Base-by-base conservation (phyloP, 164 flowering plant genomes). In the Macadamia tetraphylla region DNA sequence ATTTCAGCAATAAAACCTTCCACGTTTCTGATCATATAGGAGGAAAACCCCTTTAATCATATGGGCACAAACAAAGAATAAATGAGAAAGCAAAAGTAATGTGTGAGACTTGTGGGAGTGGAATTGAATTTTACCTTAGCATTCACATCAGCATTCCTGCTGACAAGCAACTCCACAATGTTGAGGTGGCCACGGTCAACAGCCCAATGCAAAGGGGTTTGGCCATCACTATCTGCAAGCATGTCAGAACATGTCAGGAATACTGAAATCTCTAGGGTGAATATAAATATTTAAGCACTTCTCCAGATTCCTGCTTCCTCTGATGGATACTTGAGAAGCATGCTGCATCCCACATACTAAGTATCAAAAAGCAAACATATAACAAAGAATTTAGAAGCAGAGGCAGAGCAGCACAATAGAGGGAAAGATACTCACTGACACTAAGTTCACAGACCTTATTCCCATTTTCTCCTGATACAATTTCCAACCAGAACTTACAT, bases 171-270 rank as follows among this genome's bases (percentile, higher is more conserved):
- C 64, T 86, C 91, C 5, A 77, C 70, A 31, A 83, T 66, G 29
- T 81, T 75, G 17, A 81, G 63, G 70, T 90, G 96, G 55, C 97
- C 98, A 71, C 97, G 92, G 70, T 94, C 98, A n/a, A 91, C 96
- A 73, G 97, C 98, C 97, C 97, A 94, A 71, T 94, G 98, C 80
- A 94, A 74, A 46, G 98, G 87, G 1, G 97, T 86, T 64, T 93
- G 83, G 18, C 97, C 98, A 76, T 94, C 97, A 67, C 98, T 84
- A 77, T 94, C 98, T 94, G 91, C 77, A 78, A 71, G 65, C 44
- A 63, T 62, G 55, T 58, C 30, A 67, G 9, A 53, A 53, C 13
- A 53, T 53, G 57, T 53, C 57, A 14, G 15, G 57, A 17, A 53
- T 53, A 8, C 12, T 46, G 40, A 46, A 9, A 46, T 46, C 51